Base-by-base conservation (phyloP, 1,284 basidiomycete genomes). In the Sanghuangporus weigelae region DNA sequence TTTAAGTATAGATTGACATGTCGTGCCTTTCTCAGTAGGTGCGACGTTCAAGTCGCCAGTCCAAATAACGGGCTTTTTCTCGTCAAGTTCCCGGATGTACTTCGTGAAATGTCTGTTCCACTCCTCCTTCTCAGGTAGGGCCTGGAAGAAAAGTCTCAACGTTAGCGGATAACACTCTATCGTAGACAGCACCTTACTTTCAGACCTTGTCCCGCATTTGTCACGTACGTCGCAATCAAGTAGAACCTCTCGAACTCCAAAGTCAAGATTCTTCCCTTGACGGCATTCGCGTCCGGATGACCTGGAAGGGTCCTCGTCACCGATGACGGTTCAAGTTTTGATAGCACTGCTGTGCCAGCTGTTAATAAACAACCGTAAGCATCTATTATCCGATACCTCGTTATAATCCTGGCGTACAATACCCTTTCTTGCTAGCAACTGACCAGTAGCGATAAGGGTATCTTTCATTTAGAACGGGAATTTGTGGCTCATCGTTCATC, bases 11-110 rank as follows among this genome's bases (percentile, higher is more conserved):
- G 14, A 8, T 11, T 59, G 19, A 42, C 46, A 53, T 8, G 7
- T 67, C 75, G 51, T 62, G 87, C 90, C 90, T 60, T 83, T 78
- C 60, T 80, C 86, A 1, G 89, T 90, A 2, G 90, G 90, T 1
- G 93, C 92, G 38, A 94, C 92, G 68, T 96, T 96, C 66, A 95
- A 71, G 73, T 96, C 93, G 31, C 93, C 93, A n/a, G 83, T 80
- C 93, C 93, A 96, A 63, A 96, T 89, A 10, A 95, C 88, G 2
- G 92, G 88, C 70, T 95, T 95, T 69, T 81, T 83, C 64, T 78
- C 80, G 73, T 94, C 90, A 11, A 94, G 77, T 21, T 84, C 80
- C 2, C 84, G 83, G 16, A 95, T 79, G 70, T 95, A 89, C 1
- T 76, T 68, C 58, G 89, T 85, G 69, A 94, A 93, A 70, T 92